Percentiles rank a stretch among this genome's conserved stretches.
Conservation (phyloP, 768 basidiomycete genomes). For the Pilatotrama ljubarskyi region DNA sequence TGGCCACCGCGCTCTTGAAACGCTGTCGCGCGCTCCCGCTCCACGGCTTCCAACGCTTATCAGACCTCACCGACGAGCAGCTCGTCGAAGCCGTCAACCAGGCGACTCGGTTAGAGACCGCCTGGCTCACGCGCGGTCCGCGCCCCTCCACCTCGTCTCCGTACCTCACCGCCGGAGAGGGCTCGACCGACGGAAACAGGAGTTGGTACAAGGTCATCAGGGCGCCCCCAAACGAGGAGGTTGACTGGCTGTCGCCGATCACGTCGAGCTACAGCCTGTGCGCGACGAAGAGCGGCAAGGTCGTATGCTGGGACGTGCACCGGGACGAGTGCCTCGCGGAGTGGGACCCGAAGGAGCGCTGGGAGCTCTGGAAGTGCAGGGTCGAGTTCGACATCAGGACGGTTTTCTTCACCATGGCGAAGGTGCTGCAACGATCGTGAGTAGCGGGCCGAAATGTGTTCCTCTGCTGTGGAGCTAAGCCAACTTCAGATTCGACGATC, state of each 20-base stretch:
- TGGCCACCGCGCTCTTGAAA: conserved; percentile 60
- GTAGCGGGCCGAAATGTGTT: background rate
- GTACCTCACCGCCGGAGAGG: conserved; percentile 24
- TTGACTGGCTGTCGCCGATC: conserved; percentile 78
- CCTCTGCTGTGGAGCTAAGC: background rate
- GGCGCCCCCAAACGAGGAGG: conserved; percentile 65
- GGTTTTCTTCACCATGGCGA: conserved; percentile 78
- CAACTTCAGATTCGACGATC: conserved; percentile 41
- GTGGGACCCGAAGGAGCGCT: conserved; percentile 61
- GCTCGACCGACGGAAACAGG: conserved; percentile 1
- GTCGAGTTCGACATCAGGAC: conserved; percentile 73
- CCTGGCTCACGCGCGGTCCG: conserved; percentile 63
- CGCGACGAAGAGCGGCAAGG: conserved; percentile 72
- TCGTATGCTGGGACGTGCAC: conserved; percentile 76
- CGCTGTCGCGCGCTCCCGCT: conserved; percentile 70
- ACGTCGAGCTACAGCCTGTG: conserved; percentile 77
- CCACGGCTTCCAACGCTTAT: conserved; percentile 66
- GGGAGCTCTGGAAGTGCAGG: conserved; percentile 79
- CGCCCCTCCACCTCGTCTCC: conserved; percentile 43
- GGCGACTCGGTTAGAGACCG: conserved; percentile 58
- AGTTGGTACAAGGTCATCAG: conserved; percentile 70
- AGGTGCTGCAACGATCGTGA: conserved; percentile 41
- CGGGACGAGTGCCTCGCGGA: conserved; percentile 61
- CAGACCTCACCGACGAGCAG: conserved; percentile 61
- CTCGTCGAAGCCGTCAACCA: conserved; percentile 65